A percentile compares a stretch with the other conserved stretches of the same genome.
These are phyloP conservation scores for Cryptococcus sp. DNA, from an alignment of 1,284 basidiomycete species.

Conservation along the genomic window DNA sequence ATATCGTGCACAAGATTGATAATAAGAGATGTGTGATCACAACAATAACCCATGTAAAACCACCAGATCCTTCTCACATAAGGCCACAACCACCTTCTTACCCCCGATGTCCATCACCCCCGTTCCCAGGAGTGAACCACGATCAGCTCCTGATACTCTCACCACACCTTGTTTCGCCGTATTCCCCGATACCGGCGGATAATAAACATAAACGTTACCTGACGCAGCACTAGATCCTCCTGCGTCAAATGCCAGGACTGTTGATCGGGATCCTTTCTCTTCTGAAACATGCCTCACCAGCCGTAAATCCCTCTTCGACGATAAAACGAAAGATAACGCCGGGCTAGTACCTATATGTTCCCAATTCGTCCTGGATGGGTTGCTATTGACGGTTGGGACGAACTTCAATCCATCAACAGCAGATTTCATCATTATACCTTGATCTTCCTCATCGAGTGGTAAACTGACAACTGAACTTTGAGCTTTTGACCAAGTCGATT, in stretches of 20 bases:
- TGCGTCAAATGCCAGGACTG: conserved; percentile 74
- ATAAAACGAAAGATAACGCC: conserved; percentile 87
- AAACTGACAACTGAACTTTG: conserved; percentile 25
- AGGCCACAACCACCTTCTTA: conserved; percentile 57
- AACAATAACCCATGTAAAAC: conserved; percentile 54
- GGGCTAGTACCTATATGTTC: conserved; percentile 72
- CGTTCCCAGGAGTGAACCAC: conserved; percentile 75
- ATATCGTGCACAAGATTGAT: too few relatives aligned
- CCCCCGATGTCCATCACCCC: conserved; percentile 51
- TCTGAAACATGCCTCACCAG: conserved; percentile 65
- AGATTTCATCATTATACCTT: conserved; percentile 63
- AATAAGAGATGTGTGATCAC: too few relatives aligned
- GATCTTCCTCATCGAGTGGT: conserved; percentile 18
- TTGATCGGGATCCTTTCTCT: conserved; percentile 4
- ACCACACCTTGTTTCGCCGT: conserved; percentile 75
- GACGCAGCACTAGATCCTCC: conserved; percentile 50
- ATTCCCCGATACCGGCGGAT: conserved; percentile 50
- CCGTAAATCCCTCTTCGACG: conserved; percentile 82
- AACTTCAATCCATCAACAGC: conserved; percentile 79
- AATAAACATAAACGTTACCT: conserved; percentile 79
- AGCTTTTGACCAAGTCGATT: conserved; percentile 27
- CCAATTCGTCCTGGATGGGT: conserved; percentile 56
- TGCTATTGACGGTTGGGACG: conserved; percentile 33
- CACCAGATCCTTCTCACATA: conserved; percentile 73
- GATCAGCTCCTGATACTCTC: conserved; percentile 58